Percentiles rank a stretch among this genome's conserved stretches.
Evolutionary conservation across 805 yeast genomes (phyloP).

Genomic region (Kregervanrija pseudodelftensis): DNA sequence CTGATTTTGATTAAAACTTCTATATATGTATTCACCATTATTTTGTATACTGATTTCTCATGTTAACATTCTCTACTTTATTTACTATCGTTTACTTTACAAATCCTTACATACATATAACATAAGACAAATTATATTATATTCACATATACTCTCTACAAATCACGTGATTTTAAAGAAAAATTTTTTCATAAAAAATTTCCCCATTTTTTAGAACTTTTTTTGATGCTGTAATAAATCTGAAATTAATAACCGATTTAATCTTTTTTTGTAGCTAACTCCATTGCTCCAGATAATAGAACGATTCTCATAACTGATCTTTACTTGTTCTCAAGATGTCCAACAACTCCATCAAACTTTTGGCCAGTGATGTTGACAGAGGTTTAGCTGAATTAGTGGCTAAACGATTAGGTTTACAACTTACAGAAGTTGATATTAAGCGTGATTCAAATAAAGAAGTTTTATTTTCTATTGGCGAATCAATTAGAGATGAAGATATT

Average conservation of each 20-base stretch:
- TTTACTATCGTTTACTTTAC: too few species aligned
- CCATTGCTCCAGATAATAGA: neutral
- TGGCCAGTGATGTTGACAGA: conserved; percentile 63
- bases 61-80: too few species aligned
- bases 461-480: conserved; percentile 79
- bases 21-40: too few species aligned
- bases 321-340: conserved; percentile 40
- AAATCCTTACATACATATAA: too few species aligned
- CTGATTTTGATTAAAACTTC: too few species aligned
- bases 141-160: too few species aligned
- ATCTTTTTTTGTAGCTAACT: neutral
- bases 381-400: conserved; percentile 67
- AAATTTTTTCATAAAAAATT: neutral
- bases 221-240: neutral
- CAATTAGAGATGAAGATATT: conserved; percentile 87
- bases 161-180: neutral
- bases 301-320: neutral
- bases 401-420: conserved; percentile 44
- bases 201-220: neutral
- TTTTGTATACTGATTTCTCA: too few species aligned
- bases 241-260: neutral
- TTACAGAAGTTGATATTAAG: conserved; percentile 57
- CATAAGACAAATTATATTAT: too few species aligned
- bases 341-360: conserved; percentile 59
- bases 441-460: conserved; percentile 79